Conservation (phyloP, 2,329 filamentous ascomycete genomes). For the Botrytis cinerea region DNA sequence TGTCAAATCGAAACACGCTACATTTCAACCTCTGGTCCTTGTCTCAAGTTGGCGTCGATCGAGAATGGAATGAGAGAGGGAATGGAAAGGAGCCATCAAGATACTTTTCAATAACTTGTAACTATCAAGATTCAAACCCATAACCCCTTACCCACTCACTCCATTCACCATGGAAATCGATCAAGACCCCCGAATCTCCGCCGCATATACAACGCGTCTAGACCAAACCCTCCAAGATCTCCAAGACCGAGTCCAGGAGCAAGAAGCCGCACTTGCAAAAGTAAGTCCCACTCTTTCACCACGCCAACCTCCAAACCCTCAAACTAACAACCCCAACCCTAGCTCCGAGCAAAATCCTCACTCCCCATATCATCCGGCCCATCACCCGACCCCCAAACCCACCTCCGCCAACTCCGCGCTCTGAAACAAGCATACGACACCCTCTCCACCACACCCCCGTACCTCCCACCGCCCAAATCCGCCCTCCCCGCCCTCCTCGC, state of each 20-base stretch:
- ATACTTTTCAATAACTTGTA: too few relatives aligned
- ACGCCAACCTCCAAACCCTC: background rate
- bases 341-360: constrained; percentile 38
- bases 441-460: constrained; percentile 61
- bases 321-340: constrained; percentile 16
- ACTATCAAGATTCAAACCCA: background rate
- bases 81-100: background rate
- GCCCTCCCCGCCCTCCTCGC: constrained; percentile 72
- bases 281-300: constrained; percentile 40
- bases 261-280: constrained; percentile 52
- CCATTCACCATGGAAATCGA: constrained; percentile 26
- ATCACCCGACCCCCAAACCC: constrained; percentile 41
- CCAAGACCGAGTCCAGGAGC: constrained; percentile 57
- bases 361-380: constrained; percentile 35
- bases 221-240: constrained; percentile 69
- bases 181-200: constrained; percentile 41
- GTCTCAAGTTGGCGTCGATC: background rate
- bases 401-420: constrained; percentile 49
- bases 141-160: background rate
- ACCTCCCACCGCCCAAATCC: constrained; percentile 67
- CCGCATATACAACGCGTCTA: constrained; percentile 55
- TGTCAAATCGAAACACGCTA: constrained; percentile 4
- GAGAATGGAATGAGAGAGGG: background rate
- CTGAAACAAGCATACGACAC: constrained; percentile 67
- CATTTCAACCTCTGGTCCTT: background rate